Evolutionary conservation across 176 grass and related monocot genomes (phyloP).

Genomic region (Musa acuminata): DNA sequence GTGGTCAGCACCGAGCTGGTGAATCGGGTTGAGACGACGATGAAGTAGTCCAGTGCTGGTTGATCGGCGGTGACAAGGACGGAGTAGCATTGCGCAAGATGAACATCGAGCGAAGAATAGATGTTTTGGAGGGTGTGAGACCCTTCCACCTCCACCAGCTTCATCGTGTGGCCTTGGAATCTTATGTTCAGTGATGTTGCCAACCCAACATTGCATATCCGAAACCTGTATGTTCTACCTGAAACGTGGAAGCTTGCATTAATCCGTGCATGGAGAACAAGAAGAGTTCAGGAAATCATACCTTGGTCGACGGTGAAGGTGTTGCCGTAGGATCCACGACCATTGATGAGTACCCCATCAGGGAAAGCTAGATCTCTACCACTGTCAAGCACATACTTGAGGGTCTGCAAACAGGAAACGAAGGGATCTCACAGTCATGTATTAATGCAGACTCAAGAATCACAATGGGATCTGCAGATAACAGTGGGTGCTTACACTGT

Average conservation of each 20-base stretch:
- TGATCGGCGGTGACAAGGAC: constrained; percentile 11
- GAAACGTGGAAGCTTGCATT: background rate
- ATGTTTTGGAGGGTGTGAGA: constrained; percentile 12
- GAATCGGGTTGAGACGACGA: constrained; percentile 1
- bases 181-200: constrained; percentile 8
- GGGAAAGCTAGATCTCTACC: constrained; percentile 6
- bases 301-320: constrained; percentile 9
- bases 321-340: background rate
- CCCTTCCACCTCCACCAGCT: constrained; percentile 16
- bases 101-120: constrained; percentile 11
- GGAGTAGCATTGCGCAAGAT: constrained; percentile 4
- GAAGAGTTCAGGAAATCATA: background rate
- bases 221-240: constrained; percentile 14
- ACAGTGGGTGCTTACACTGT: background rate
- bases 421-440: background rate
- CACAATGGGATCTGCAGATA: background rate
- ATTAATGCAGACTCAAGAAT: background rate
- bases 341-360: constrained; percentile 9
- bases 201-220: constrained; percentile 9
- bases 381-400: constrained; percentile 7
- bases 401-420: background rate
- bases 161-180: constrained; percentile 5
- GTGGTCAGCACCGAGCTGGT: background rate
- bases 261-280: background rate
- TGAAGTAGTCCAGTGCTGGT: background rate